These are phyloP conservation scores for Rhodamnia argentea DNA, from an alignment of 345 rosid genomes.

Conservation along the genomic window DNA sequence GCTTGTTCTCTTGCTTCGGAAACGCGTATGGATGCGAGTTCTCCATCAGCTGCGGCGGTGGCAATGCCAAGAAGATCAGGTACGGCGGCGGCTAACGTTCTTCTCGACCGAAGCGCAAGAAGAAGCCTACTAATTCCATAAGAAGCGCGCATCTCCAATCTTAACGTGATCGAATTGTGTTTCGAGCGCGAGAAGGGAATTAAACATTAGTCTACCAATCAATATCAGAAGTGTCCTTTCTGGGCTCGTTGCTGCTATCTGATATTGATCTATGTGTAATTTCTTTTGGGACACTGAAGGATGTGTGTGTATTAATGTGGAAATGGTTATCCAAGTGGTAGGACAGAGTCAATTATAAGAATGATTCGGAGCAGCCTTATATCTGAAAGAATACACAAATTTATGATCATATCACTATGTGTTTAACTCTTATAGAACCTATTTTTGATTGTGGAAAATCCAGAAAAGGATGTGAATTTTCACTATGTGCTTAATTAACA, in stretches of 20 bases:
- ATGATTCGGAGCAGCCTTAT: background rate
- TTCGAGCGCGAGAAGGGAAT: slow-evolving; percentile 1
- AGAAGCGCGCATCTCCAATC: background rate
- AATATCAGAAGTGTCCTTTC: background rate
- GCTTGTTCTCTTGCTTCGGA: slow-evolving; percentile 77
- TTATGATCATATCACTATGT: background rate
- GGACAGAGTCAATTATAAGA: background rate
- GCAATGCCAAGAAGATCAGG: slow-evolving; percentile 20
- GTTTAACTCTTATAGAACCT: background rate
- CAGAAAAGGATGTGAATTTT: background rate
- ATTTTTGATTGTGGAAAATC: background rate
- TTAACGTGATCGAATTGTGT: background rate
- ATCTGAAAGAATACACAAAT: background rate
- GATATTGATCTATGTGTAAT: background rate
- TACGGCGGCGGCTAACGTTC: background rate
- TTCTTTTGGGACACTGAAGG: background rate
- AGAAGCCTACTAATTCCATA: background rate
- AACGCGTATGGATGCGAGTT: slow-evolving; percentile 70
- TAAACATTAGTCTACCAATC: background rate
- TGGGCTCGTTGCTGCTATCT: background rate
- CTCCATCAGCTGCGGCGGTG: slow-evolving; percentile 75
- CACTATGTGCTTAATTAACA: background rate
- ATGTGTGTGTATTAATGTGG: background rate
- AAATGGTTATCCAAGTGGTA: background rate
- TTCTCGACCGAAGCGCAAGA: background rate